These are phyloP conservation scores for Radiomyces spectabilis DNA, from an alignment of 192 early-diverging fungal species.

Conservation along the genomic window DNA sequence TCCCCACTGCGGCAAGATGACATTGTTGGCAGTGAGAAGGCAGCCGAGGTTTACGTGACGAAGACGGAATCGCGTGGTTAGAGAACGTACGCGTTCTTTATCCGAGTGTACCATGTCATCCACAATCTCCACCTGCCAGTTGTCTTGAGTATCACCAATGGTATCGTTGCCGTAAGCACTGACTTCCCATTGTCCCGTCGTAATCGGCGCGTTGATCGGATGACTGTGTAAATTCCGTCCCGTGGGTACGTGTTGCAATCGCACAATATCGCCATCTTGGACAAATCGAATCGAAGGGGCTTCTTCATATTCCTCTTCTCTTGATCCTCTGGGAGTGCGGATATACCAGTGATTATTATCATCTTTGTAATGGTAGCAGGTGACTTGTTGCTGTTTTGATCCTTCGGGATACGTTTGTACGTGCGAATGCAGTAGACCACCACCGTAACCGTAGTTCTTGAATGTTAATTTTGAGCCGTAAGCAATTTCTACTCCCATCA, in stretches of 20 bases:
- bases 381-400: conserved; percentile 96
- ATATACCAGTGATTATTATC: conserved; percentile 90
- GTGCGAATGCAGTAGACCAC: conserved; percentile 94
- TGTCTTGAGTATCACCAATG: conserved; percentile 75
- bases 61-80: conserved; percentile 81
- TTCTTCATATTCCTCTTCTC: conserved; percentile 43
- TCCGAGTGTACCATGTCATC: conserved; percentile 51
- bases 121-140: conserved; percentile 84
- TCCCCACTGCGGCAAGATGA: conserved; percentile 89
- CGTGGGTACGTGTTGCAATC: conserved; percentile 72
- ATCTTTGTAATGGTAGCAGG: conserved; percentile 91
- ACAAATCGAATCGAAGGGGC: conserved; percentile 32
- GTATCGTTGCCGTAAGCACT: conserved; percentile 77
- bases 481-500: conserved; percentile 57
- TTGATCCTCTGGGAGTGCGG: background rate
- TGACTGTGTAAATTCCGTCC: conserved; percentile 84
- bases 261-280: conserved; percentile 70
- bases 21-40: conserved; percentile 64
- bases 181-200: conserved; percentile 77
- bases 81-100: conserved; percentile 51
- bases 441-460: conserved; percentile 75
- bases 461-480: conserved; percentile 85
- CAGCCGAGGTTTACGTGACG: conserved; percentile 69
- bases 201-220: conserved; percentile 63
- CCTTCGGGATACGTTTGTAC: conserved; percentile 74